These are phyloP conservation scores for Oryza meridionalis DNA, from an alignment of 176 grass and related monocot genomes.

Conservation along the genomic window DNA sequence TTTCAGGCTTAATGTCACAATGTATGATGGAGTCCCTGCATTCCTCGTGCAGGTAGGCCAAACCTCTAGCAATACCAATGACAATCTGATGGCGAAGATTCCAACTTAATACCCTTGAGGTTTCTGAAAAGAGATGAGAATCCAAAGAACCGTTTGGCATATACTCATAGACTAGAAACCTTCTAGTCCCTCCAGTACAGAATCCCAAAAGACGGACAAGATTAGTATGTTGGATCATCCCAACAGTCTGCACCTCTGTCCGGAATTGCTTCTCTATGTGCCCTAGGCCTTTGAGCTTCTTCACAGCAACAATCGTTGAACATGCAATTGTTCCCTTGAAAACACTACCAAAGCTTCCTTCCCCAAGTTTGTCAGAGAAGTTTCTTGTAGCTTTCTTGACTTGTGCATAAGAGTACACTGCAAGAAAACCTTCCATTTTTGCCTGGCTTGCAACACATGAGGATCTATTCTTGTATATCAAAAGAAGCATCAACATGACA, in stretches of 20 bases:
- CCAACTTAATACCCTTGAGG: constrained; percentile 27
- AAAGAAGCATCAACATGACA: background rate
- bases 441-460: background rate
- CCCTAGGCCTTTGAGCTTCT: constrained; percentile 28
- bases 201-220: constrained; percentile 39
- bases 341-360: constrained; percentile 43
- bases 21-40: constrained; percentile 61
- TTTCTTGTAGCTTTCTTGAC: constrained; percentile 34
- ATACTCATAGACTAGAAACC: constrained; percentile 35
- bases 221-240: constrained; percentile 45
- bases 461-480: constrained; percentile 28
- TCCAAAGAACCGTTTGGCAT: constrained; percentile 32
- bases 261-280: constrained; percentile 43
- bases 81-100: constrained; percentile 25
- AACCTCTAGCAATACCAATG: constrained; percentile 19
- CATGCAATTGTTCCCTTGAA: constrained; percentile 25
- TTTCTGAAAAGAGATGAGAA: constrained; percentile 24
- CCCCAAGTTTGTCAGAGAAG: constrained; percentile 36
- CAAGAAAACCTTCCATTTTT: constrained; percentile 24
- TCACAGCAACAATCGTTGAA: constrained; percentile 28
- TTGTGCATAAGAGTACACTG: constrained; percentile 27
- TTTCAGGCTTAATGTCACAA: constrained; percentile 59
- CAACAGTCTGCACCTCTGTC: constrained; percentile 38
- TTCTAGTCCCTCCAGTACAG: constrained; percentile 8
- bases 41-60: constrained; percentile 56